These are phyloP conservation scores for Salix brachista DNA, from an alignment of 345 rosid genomes.

Conservation along the genomic window DNA sequence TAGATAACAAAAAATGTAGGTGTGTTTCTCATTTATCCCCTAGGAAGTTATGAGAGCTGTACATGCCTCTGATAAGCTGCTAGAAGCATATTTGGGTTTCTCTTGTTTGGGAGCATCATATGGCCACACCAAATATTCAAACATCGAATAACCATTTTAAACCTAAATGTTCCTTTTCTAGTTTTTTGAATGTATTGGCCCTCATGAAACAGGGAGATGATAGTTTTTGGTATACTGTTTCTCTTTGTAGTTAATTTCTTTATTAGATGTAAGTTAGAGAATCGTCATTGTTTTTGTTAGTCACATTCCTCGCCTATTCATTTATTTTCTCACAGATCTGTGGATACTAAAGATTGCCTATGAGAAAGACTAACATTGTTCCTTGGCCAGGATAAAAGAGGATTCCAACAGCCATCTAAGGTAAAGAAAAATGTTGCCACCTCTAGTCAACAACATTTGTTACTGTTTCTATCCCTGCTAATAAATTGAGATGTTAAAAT, in stretches of 20 bases:
- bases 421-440: constrained; percentile 10
- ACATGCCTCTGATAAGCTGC: not conserved
- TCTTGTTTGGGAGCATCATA: not conserved
- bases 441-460: not conserved
- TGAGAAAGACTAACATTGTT: not conserved
- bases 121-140: not conserved
- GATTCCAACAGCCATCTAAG: constrained; percentile 40
- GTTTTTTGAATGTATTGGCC: not conserved
- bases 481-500: not conserved
- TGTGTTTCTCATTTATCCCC: not conserved
- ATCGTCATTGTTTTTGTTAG: too few relatives aligned
- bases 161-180: not conserved
- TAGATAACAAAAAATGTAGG: not conserved
- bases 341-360: constrained; percentile 1
- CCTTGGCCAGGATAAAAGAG: constrained; percentile 31
- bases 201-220: too few relatives aligned
- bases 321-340: not conserved
- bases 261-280: not conserved
- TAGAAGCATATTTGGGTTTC: not conserved
- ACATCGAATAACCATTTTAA: not conserved
- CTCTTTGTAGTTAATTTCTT: not conserved
- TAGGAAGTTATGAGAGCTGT: not conserved
- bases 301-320: too few relatives aligned
- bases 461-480: not conserved
- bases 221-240: not conserved